Percentiles rank a stretch among this genome's conserved stretches.
These are phyloP conservation scores for Bruguiera parviflora DNA, from an alignment of 345 rosid genomes.

Conservation along the genomic window DNA sequence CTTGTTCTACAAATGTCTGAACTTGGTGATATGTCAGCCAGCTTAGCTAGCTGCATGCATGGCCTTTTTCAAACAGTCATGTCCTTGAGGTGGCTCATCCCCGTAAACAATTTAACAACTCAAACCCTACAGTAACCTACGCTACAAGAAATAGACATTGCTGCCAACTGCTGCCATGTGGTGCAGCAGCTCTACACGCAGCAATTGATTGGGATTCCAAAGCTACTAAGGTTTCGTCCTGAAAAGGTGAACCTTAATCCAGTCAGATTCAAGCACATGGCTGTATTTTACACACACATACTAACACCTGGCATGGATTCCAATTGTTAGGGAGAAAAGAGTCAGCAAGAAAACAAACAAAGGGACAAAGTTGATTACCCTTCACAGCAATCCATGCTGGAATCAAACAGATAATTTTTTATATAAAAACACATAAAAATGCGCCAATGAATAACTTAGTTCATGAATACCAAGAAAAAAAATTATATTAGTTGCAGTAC, in stretches of 20 bases:
- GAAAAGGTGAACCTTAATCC: background rate
- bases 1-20: background rate
- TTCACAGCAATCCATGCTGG: constrained; percentile 31
- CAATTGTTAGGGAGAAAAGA: background rate
- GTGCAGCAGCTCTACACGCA: constrained; percentile 9
- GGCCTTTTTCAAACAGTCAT: background rate
- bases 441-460: background rate
- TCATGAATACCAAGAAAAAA: background rate
- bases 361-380: background rate
- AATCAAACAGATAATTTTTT: constrained; percentile 22
- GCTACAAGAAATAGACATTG: constrained; percentile 12
- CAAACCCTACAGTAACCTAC: constrained; percentile 11
- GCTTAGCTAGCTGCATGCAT: constrained; percentile 14
- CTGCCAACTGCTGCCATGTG: constrained; percentile 27
- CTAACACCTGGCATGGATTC: constrained; percentile 1
- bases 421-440: background rate
- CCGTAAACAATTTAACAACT: constrained; percentile 8
- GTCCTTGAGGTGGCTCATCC: background rate
- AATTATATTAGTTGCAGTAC: background rate
- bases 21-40: background rate
- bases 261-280: background rate
- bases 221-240: constrained; percentile 12
- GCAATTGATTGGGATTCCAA: constrained; percentile 36
- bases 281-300: background rate
- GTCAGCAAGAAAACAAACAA: background rate